Percentiles rank a stretch among this genome's conserved stretches.
Conservation (phyloP, 805 yeast species). For the Metschnikowia borealis region DNA sequence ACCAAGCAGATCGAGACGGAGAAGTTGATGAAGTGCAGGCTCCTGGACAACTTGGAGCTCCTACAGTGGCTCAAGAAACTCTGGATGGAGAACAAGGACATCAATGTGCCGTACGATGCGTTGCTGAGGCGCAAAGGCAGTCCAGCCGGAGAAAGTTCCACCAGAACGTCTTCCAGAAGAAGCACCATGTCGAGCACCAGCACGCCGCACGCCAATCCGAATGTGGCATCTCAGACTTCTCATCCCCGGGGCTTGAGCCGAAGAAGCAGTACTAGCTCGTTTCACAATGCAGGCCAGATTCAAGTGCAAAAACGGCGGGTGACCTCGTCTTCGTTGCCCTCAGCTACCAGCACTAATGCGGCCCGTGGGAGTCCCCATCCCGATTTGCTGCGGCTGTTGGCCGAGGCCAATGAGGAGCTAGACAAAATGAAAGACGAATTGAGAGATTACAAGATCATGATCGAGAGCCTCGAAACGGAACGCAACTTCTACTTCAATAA, state of each 20-base stretch:
- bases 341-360: background rate
- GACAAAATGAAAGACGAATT: slow-evolving; percentile 45
- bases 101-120: slow-evolving; percentile 64
- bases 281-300: background rate
- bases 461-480: slow-evolving; percentile 71
- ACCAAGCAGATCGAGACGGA: slow-evolving; percentile 78
- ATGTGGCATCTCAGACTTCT: background rate
- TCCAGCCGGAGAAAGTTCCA: slow-evolving; percentile 5
- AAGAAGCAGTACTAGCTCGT: slow-evolving; percentile 6
- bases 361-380: slow-evolving; percentile 1
- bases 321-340: slow-evolving; percentile 11
- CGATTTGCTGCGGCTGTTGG: slow-evolving; percentile 37
- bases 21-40: slow-evolving; percentile 73
- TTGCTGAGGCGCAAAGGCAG: slow-evolving; percentile 22
- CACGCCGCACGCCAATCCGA: slow-evolving; percentile 2
- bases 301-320: slow-evolving; percentile 20
- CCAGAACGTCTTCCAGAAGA: slow-evolving; percentile 11
- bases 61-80: slow-evolving; percentile 84
- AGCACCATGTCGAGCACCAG: slow-evolving; percentile 7
- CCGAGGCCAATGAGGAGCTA: slow-evolving; percentile 40
- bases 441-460: slow-evolving; percentile 53
- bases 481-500: slow-evolving; percentile 89
- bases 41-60: slow-evolving; percentile 93
- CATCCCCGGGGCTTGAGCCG: slow-evolving; percentile 1
- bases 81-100: slow-evolving; percentile 76